Base-by-base conservation (phyloP, 768 basidiomycete species). In the Tulasnella sp. region DNA sequence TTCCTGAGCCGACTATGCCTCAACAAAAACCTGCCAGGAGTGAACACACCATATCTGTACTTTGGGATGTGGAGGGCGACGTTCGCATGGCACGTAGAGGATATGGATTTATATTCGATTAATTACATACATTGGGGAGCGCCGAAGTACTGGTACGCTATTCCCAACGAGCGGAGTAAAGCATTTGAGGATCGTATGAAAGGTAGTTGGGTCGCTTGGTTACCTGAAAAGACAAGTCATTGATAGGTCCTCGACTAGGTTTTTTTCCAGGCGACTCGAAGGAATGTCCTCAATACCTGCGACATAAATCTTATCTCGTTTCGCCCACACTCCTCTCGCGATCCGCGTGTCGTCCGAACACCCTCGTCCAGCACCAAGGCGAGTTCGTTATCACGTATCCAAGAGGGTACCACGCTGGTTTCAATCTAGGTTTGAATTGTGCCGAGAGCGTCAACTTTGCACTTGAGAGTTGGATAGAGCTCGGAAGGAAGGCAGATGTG, bases 1-100 rank as follows among this genome's bases (percentile, higher is more conserved):
- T 78, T 90, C 1, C 79, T 99, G 22, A 83, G 85, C 9, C 83
- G 92, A 2, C 74, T 96, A 0, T 68, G 79, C 11, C 76, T 82
- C 5, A 73, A 76, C 41, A 79, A 84, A 53, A 80, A 84, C 42
- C 74, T 99, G 25, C 93, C 94, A 0, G 96, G 96, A 8, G 96
- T 99, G 49, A 98, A 98, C 67, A 85, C 92, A 2, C 94, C 94
- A 0, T 98, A 98, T 69, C 79, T 98, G 1, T 98, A 98, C 71
- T 98, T 93, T 69, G 96, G 96, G 63, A 98, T 97, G 93, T 99
- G 96, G 96, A 78, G 92, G 52, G 94, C 94, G 22, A 92, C 92
- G 0, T 98, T 98, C 71, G 90, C 92, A 0, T 99, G 96, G 94
- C 96, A 99, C 66, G 96, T 99, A 49, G 96, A 99, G 71, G 96